Evolutionary conservation across 768 basidiomycete genomes (phyloP).

Genomic region (Leucosporidium yakuticum): DNA sequence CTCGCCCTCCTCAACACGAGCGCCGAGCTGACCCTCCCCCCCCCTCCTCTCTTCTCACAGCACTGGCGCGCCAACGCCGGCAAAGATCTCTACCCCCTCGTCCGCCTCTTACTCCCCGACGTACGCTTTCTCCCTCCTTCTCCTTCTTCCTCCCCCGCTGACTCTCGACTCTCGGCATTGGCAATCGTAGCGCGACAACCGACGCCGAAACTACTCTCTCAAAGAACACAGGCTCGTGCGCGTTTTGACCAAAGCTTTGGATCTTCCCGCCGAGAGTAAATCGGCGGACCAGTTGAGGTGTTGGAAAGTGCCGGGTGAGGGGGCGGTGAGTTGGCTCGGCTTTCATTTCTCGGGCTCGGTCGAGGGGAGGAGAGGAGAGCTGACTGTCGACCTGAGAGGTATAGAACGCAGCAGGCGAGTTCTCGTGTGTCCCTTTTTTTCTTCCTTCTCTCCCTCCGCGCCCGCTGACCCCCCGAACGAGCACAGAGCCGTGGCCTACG

Average conservation of each 20-base stretch:
- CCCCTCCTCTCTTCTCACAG: conserved; percentile 5
- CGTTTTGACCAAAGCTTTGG: conserved; percentile 82
- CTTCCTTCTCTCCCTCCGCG: no score
- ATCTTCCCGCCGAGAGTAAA: conserved; percentile 55
- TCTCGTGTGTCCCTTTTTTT: conserved; percentile 10
- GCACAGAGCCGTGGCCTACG: conserved; percentile 64
- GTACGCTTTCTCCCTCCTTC: conserved; percentile 46
- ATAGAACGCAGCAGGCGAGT: conserved; percentile 29
- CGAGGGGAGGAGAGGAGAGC: no score
- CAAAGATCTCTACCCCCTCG: conserved; percentile 77
- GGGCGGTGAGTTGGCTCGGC: conserved; percentile 42
- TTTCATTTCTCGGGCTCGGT: no score
- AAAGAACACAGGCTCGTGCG: conserved; percentile 95
- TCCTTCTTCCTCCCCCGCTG: not conserved
- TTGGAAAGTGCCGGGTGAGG: conserved; percentile 59
- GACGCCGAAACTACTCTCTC: conserved; percentile 83
- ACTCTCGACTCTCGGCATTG: not conserved
- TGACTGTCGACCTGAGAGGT: not conserved
- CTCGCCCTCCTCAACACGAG: no score
- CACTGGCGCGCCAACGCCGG: conserved; percentile 78
- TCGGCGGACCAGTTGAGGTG: conserved; percentile 53
- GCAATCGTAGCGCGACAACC: conserved; percentile 72
- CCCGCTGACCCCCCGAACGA: conserved; percentile 44
- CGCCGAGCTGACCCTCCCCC: not conserved
- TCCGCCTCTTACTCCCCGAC: conserved; percentile 86